Evolutionary conservation across 2,329 filamentous ascomycete genomes (phyloP).

Genomic region (Sclerotinia sclerotiorum): DNA sequence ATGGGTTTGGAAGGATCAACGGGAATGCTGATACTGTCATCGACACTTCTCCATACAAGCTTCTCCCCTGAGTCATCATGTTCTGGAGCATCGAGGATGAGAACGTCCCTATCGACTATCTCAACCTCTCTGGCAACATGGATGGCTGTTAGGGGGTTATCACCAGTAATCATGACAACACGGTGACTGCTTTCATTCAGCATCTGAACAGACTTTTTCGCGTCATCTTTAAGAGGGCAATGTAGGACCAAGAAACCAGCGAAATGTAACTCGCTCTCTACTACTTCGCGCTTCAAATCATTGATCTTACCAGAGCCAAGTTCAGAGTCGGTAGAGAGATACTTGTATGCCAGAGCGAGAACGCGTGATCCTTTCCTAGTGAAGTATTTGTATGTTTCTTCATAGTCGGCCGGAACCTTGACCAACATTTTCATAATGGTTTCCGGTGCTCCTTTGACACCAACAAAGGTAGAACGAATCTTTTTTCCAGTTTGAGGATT

Average conservation of each 20-base stretch:
- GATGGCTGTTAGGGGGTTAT: slow-evolving; percentile 94
- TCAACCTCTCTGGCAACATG: slow-evolving; percentile 95
- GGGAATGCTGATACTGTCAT: slow-evolving; percentile 81
- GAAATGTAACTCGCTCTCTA: slow-evolving; percentile 81
- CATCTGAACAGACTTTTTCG: slow-evolving; percentile 91
- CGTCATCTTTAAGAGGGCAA: slow-evolving; percentile 94
- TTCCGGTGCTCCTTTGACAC: slow-evolving; percentile 95
- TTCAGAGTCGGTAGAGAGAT: slow-evolving; percentile 77
- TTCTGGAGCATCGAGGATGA: slow-evolving; percentile 94
- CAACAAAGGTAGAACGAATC: slow-evolving; percentile 83
- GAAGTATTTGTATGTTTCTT: slow-evolving; percentile 98
- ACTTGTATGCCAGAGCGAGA: slow-evolving; percentile 90
- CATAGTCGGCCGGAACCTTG: slow-evolving; percentile 79
- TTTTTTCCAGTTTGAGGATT: slow-evolving; percentile 73
- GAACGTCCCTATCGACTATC: slow-evolving; percentile 91
- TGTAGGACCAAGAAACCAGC: slow-evolving; percentile 95
- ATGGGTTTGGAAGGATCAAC: slow-evolving; percentile 82
- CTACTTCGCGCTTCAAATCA: slow-evolving; percentile 87
- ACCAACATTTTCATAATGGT: slow-evolving; percentile 94
- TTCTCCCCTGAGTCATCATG: slow-evolving; percentile 77
- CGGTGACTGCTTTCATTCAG: slow-evolving; percentile 98
- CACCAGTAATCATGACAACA: slow-evolving; percentile 98
- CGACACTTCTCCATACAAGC: slow-evolving; percentile 91
- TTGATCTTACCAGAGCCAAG: slow-evolving; percentile 84
- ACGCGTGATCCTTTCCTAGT: slow-evolving; percentile 94